Conservation (phyloP, 352 stramenopile genomes). For the Peronospora belbahrii region DNA sequence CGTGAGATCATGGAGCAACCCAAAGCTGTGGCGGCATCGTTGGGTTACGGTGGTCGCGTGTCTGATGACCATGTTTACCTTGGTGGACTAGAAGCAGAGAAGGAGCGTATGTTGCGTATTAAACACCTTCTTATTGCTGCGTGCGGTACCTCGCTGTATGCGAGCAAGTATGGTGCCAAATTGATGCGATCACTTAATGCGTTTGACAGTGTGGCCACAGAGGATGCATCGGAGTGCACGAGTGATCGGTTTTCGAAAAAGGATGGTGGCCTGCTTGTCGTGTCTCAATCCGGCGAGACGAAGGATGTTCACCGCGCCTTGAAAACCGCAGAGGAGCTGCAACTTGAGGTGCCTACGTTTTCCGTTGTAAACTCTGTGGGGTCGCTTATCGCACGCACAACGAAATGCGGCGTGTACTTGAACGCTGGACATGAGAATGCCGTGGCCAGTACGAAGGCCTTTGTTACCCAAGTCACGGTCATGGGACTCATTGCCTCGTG, state of each 20-base stretch:
- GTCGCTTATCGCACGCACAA: slow-evolving; percentile 93
- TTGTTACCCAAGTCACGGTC: slow-evolving; percentile 95
- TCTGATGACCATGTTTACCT: slow-evolving; percentile 91
- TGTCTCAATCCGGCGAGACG: slow-evolving; percentile 97
- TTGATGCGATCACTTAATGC: slow-evolving; percentile 95
- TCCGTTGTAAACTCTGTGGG: slow-evolving; percentile 97
- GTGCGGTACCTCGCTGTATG: slow-evolving; percentile 93
- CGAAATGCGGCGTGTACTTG: slow-evolving; percentile 94
- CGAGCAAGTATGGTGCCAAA: slow-evolving; percentile 92
- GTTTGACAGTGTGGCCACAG: slow-evolving; percentile 89
- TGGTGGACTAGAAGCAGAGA: slow-evolving; percentile 89
- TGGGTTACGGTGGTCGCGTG: slow-evolving; percentile 92
- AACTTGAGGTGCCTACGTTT: slow-evolving; percentile 73
- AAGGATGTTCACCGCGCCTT: slow-evolving; percentile 94
- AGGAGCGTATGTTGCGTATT: slow-evolving; percentile 85
- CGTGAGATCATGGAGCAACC: slow-evolving; percentile 95
- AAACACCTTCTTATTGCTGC: slow-evolving; percentile 92
- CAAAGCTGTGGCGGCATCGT: slow-evolving; percentile 90
- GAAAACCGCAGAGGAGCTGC: slow-evolving; percentile 74
- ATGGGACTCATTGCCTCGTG: slow-evolving; percentile 86
- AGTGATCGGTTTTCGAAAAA: slow-evolving; percentile 87
- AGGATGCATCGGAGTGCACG: slow-evolving; percentile 88
- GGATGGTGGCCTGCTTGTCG: slow-evolving; percentile 89
- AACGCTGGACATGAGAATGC: slow-evolving; percentile 97
- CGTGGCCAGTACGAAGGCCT: slow-evolving; percentile 98